Conservation (phyloP, 352 stramenopile species). For the Lagenidium sp. region DNA sequence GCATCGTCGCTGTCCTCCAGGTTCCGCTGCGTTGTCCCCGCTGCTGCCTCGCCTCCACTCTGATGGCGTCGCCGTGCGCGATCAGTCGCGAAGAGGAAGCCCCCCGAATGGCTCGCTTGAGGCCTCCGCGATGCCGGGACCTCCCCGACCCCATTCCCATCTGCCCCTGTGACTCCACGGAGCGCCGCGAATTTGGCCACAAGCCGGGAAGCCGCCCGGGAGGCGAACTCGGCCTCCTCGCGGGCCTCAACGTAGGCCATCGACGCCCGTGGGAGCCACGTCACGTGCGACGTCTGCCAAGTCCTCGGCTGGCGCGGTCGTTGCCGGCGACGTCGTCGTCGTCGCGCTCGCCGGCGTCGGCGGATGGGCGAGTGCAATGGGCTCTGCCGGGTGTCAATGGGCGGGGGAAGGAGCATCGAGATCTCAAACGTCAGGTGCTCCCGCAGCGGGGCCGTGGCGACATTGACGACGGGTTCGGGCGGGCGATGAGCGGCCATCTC, state of each 20-base stretch:
- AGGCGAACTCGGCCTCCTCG: slow-evolving; percentile 10
- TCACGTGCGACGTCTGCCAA: slow-evolving; percentile 27
- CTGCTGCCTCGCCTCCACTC: not conserved
- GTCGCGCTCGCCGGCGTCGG: slow-evolving; percentile 21
- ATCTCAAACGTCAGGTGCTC: slow-evolving; percentile 55
- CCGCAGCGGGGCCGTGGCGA: slow-evolving; percentile 23
- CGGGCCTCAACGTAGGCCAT: slow-evolving; percentile 35
- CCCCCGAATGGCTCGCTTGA: not conserved
- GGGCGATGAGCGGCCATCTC: slow-evolving; percentile 6
- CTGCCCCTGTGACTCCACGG: slow-evolving; percentile 6
- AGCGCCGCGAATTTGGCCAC: slow-evolving; percentile 27
- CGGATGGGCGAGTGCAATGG: slow-evolving; percentile 39
- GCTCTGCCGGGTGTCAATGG: slow-evolving; percentile 39
- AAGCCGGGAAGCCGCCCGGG: slow-evolving; percentile 15
- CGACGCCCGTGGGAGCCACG: slow-evolving; percentile 28
- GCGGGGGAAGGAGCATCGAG: slow-evolving; percentile 40
- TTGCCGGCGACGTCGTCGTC: slow-evolving; percentile 15
- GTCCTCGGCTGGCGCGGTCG: slow-evolving; percentile 15
- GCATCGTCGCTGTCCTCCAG: not conserved
- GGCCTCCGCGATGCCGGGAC: not conserved
- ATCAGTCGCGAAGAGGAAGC: too few species aligned
- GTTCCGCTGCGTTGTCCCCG: not conserved
- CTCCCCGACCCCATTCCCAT: not conserved
- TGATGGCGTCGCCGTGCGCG: not conserved
- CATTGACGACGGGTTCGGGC: slow-evolving; percentile 20